Evolutionary conservation across 257 asterid species (phyloP), one percentile per base, ranked within the genome.

Genomic region (Solanum chmielewskii): DNA sequence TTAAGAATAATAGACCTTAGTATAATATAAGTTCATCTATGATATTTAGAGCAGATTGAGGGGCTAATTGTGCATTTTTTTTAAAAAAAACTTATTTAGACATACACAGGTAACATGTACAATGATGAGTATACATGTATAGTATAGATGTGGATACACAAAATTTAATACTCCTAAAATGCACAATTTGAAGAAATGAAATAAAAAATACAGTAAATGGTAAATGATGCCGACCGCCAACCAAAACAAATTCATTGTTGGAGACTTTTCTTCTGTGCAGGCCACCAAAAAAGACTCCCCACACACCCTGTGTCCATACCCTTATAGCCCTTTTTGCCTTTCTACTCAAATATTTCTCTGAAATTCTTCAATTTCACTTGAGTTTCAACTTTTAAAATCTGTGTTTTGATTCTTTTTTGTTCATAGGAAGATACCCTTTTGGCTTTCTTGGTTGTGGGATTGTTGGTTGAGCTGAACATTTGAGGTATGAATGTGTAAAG

Each of bases 191-290:
- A 42, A 60, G 23, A 60, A 60, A 37, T 56, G 74, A 8, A 83
- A 84, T n/a, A 29, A 37, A 83, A 45, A 82, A 5, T 41, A 41
- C 44, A 41, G 44, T 18, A 73, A 86, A 33, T n/a, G 83, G 83
- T 29, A 85, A 90, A 88, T 91, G 96, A 94, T 92, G 90, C 98
- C 94, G 98, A 95, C 97, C 93, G 95, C 96, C 95, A 93, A 92
- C 96, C 96, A 90, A 93, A 93, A 88, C 88, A 89, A 89, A 88
- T 89, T 93, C 91, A 84, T 88, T 89, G 83, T 88, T 90, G 92
- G 86, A 89, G 94, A 93, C 97, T 93, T 91, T 92, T 94, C 96
- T 92, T 87, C 90, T 37, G 25, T 78, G 62, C 83, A 86, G 88
- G 69, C 78, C 44, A 49, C 86, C 49, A 68, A 8, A 68, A 64